phyloP scores from a whole-genome alignment of 768 basidiomycete species.

The Chalciporus piperatus region DNA sequence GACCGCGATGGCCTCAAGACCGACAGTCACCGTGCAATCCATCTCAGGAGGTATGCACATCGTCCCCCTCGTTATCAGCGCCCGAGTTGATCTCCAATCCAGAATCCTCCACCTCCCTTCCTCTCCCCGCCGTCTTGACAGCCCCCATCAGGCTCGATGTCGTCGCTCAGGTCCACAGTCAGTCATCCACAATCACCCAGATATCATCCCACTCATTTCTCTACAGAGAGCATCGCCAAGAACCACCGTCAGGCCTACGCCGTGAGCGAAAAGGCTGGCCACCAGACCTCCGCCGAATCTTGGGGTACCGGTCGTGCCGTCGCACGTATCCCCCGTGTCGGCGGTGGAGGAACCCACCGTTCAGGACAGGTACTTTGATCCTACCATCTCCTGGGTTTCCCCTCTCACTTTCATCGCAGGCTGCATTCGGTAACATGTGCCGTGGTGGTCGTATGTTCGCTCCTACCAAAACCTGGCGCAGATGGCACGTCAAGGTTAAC shows the following conservation, averaged over 20 bases:
- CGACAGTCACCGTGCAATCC: conserved; percentile 83
- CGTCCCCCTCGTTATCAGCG: background rate
- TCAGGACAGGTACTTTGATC: conserved; percentile 74
- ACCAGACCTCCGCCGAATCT: conserved; percentile 98
- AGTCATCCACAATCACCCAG: conserved; percentile 36
- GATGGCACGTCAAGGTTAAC: conserved; percentile 99
- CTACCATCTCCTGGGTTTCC: background rate
- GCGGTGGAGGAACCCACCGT: conserved; percentile 97
- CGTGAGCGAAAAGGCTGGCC: conserved; percentile 96
- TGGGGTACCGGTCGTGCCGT: conserved; percentile 99
- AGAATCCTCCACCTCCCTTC: conserved; percentile 87
- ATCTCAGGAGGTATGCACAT: conserved; percentile 61
- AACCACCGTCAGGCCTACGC: conserved; percentile 97
- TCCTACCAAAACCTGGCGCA: conserved; percentile 98
- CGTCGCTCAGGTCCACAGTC: conserved; percentile 98
- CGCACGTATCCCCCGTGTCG: conserved; percentile 99
- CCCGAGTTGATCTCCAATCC: conserved; percentile 12
- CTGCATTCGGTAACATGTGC: conserved; percentile 99
- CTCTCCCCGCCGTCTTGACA: conserved; percentile 93
- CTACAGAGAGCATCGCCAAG: conserved; percentile 91
- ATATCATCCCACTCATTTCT: background rate
- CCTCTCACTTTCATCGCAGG: conserved; percentile 43
- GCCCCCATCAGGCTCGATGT: conserved; percentile 99
- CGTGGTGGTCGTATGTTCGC: conserved; percentile 99
- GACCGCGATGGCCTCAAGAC: conserved; percentile 80